Percentiles rank a stretch among this genome's conserved stretches.
Conservation (phyloP, 805 yeast species). For the Metschnikowia dekortorum region DNA sequence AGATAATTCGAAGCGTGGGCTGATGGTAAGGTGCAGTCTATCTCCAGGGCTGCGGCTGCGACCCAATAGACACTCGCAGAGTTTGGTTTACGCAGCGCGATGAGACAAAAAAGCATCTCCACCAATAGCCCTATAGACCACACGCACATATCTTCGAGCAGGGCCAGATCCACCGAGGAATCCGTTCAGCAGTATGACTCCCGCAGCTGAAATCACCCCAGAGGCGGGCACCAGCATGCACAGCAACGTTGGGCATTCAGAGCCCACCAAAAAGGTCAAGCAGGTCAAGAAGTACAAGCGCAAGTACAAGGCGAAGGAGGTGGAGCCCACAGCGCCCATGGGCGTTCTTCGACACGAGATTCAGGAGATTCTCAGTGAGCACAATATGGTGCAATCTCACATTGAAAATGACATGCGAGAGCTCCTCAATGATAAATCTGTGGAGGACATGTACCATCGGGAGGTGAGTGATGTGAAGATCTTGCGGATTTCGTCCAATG, state of each 20-base stretch:
- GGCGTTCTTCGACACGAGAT: slow-evolving; percentile 80
- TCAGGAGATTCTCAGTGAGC: slow-evolving; percentile 45
- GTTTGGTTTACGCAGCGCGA: slow-evolving; percentile 3
- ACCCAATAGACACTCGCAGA: neutral
- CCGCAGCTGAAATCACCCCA: slow-evolving; percentile 5
- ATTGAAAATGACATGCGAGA: slow-evolving; percentile 62
- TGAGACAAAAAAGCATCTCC: slow-evolving; percentile 2
- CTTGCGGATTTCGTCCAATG: slow-evolving; percentile 62
- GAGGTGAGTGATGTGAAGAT: slow-evolving; percentile 55
- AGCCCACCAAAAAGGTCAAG: slow-evolving; percentile 15
- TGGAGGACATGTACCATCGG: slow-evolving; percentile 52
- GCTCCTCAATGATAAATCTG: slow-evolving; percentile 55
- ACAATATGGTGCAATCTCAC: slow-evolving; percentile 34
- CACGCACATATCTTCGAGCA: neutral
- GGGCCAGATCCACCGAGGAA: neutral
- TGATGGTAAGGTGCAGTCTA: neutral
- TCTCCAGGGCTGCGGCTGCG: neutral
- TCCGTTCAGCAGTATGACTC: slow-evolving; percentile 1
- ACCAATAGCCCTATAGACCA: neutral
- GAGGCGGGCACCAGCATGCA: neutral
- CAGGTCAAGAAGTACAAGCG: slow-evolving; percentile 30
- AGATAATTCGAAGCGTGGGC: no score
- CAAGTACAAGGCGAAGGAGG: slow-evolving; percentile 57
- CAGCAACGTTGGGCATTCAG: neutral
- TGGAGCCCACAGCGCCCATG: slow-evolving; percentile 73